These are phyloP conservation scores for Ceratocystis harringtonii DNA, from an alignment of 2,329 filamentous ascomycete genomes.

Conservation along the genomic window DNA sequence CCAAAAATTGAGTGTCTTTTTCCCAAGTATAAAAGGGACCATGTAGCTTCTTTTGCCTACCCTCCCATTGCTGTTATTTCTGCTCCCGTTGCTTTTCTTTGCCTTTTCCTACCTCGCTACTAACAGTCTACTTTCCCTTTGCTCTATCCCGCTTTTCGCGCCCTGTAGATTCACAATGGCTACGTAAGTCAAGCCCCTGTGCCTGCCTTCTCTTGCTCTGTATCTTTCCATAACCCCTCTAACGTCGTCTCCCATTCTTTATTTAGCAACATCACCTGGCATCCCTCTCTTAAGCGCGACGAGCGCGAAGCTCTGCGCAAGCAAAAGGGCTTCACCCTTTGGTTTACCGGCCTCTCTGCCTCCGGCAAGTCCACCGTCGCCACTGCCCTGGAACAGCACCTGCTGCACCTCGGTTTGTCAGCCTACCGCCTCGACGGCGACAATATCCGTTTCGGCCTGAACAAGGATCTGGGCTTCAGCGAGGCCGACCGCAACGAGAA, in stretches of 20 bases:
- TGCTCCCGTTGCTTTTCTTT: background rate
- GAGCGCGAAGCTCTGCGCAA: conserved; percentile 62
- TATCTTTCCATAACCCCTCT: background rate
- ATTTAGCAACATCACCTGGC: conserved; percentile 83
- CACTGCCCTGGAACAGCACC: conserved; percentile 89
- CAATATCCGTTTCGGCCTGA: conserved; percentile 95
- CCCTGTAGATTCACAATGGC: conserved; percentile 9
- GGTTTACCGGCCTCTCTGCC: conserved; percentile 92
- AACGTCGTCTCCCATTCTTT: conserved; percentile 6
- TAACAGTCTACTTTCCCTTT: background rate
- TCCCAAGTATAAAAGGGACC: background rate
- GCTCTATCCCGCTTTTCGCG: background rate
- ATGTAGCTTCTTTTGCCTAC: background rate
- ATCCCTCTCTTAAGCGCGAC: conserved; percentile 60
- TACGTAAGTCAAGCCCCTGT: conserved; percentile 11
- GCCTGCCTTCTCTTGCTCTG: background rate
- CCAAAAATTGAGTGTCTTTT: background rate
- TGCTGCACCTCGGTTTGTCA: conserved; percentile 67
- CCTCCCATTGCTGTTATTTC: background rate
- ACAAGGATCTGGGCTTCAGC: conserved; percentile 92
- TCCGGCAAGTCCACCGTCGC: conserved; percentile 96
- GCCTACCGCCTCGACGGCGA: conserved; percentile 95
- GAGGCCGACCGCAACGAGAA: conserved; percentile 94
- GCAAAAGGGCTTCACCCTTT: conserved; percentile 87
- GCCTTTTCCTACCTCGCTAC: background rate